Evolutionary conservation across 129 eudicot genomes (phyloP).

Genomic region (Arctium lappa): DNA sequence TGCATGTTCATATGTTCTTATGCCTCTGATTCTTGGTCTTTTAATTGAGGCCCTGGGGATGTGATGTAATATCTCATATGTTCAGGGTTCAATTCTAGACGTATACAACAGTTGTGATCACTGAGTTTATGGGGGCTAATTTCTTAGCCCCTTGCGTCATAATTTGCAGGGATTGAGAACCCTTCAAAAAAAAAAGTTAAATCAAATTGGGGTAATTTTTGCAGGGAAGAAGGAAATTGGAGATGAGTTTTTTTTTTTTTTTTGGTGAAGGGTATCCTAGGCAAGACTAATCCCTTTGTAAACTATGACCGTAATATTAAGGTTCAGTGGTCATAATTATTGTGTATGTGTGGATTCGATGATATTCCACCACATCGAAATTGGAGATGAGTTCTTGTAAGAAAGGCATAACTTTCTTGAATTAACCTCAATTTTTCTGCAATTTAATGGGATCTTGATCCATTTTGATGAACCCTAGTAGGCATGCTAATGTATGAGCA

Average conservation of each 20-base stretch:
- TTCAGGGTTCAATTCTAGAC: too few species aligned
- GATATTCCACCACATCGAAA: too few species aligned
- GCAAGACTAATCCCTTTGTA: too few species aligned
- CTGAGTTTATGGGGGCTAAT: neutral
- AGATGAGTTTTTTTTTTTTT: neutral
- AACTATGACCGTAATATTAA: too few species aligned
- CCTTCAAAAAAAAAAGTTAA: neutral
- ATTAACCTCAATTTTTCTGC: neutral
- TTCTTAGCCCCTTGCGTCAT: too few species aligned
- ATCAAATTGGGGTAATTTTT: neutral
- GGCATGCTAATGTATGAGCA: neutral
- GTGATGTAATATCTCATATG: too few species aligned
- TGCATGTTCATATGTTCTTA: neutral
- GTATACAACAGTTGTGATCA: too few species aligned
- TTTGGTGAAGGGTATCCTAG: too few species aligned
- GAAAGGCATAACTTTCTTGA: constrained; percentile 5
- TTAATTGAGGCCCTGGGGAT: neutral
- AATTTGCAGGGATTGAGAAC: too few species aligned
- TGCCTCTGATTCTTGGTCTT: neutral
- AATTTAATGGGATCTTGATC: neutral
- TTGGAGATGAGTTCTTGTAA: constrained; percentile 6
- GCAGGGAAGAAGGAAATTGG: neutral
- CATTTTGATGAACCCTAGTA: neutral
- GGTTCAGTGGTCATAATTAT: too few species aligned
- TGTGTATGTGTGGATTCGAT: too few species aligned